Evolutionary conservation across 176 grass and related monocot genomes (phyloP).

Genomic region (Guadua angustifolia): DNA sequence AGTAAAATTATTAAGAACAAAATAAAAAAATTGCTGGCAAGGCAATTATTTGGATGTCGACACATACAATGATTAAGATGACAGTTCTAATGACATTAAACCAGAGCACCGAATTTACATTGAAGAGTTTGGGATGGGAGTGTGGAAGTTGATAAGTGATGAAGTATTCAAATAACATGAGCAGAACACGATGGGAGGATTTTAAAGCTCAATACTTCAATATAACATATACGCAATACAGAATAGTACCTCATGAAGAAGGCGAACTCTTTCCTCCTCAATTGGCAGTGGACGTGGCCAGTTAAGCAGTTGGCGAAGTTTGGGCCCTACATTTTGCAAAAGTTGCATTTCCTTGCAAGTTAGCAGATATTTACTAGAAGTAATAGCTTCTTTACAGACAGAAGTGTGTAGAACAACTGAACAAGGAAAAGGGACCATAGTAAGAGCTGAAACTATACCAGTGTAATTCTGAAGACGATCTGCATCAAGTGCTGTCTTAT

Average conservation of each 20-base stretch:
- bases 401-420: background rate
- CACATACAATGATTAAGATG: background rate
- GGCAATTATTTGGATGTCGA: background rate
- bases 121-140: background rate
- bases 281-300: conserved; percentile 89
- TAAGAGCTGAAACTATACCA: conserved; percentile 44
- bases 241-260: conserved; percentile 81
- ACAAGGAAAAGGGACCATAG: background rate
- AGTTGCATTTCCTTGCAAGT: conserved; percentile 15
- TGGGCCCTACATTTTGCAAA: conserved; percentile 61
- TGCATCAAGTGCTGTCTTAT: conserved; percentile 81
- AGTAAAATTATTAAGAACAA: conserved; percentile 11
- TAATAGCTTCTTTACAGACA: background rate
- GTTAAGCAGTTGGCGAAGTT: conserved; percentile 75
- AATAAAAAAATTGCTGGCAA: background rate
- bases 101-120: background rate
- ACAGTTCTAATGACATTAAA: background rate
- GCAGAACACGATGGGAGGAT: background rate
- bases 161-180: background rate
- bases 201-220: background rate
- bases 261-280: conserved; percentile 87
- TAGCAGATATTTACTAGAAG: background rate
- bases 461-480: conserved; percentile 77
- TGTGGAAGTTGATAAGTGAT: background rate
- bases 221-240: background rate